Evolutionary conservation across 2,329 filamentous ascomycete species (phyloP), one percentile per base, ranked within the genome.

Genomic region (Venturia oleaginea): DNA sequence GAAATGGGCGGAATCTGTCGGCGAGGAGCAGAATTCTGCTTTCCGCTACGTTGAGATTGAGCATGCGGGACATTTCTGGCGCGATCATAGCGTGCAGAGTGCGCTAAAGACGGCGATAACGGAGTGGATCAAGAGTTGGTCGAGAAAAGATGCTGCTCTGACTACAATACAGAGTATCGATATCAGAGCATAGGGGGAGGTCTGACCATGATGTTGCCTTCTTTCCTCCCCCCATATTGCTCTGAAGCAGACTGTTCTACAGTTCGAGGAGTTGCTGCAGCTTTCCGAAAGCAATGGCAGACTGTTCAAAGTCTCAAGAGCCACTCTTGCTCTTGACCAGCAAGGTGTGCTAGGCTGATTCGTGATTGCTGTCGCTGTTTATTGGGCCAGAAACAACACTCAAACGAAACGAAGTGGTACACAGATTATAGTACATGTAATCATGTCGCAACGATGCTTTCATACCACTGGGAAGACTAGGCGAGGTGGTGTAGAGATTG

Each of bases 1-100:
- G 13, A 76, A 79, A 0, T 96, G 92, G 92, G 79, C 79, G 10
- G 30, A 60, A 40, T 15, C 10, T 4, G 17, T 65, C 17, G 48
- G 54, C 15, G 34, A 32, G 37, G 19, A 42, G 27, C 37, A 37
- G 17, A 63, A 51, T 11, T 54, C 46, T n/a, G 64, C 66, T 11
- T 81, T 83, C 66, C 68, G 68, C 32, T 76, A 76, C 68, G 70
- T 74, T 19, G 78, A 82, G 65, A 73, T 84, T 30, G 68, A 74
- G 7, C 77, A 76, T 10, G 82, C 80, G 5, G 81, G 80, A 0
- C 83, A 85, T 69, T 81, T 81, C 67, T 81, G 79, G 79, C 74
- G 73, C 5, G 78, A 79, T 65, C 64, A 69, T 2, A 76, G 75
- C 0, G 76, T 73, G 19, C 69, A 72, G 68, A 63, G 65, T 51